phyloP scores from a whole-genome alignment of 305 asterid genomes.

The Fraxinus sp. region DNA sequence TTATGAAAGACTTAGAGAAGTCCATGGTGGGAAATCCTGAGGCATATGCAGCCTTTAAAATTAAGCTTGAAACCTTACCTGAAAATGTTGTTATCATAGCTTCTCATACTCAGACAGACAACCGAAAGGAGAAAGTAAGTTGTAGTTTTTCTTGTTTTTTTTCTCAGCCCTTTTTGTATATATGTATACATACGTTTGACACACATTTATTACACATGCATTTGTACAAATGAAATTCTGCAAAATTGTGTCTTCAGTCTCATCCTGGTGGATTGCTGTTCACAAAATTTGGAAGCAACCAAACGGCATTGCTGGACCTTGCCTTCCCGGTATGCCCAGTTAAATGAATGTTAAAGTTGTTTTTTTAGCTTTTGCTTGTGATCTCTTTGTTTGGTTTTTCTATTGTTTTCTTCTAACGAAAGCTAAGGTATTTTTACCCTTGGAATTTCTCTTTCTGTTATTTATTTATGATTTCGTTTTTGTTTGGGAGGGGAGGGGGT shows the following conservation, averaged over 20 bases:
- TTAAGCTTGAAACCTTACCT: conserved; percentile 41
- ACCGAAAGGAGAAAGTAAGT: conserved; percentile 44
- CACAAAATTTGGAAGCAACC: conserved; percentile 44
- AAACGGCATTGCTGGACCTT: conserved; percentile 48
- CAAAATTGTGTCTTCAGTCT: conserved; percentile 28
- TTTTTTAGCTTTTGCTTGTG: neutral
- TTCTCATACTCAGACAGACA: conserved; percentile 44
- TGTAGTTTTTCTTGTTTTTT: neutral
- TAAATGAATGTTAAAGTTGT: neutral
- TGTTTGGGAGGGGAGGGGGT: neutral
- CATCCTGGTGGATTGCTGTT: conserved; percentile 46
- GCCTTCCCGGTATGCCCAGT: conserved; percentile 42
- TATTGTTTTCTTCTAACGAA: neutral
- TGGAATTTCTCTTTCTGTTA: neutral
- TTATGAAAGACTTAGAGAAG: conserved; percentile 51
- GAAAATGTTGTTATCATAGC: conserved; percentile 45
- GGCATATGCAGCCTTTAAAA: conserved; percentile 38
- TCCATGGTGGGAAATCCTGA: conserved; percentile 40
- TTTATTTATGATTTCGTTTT: neutral
- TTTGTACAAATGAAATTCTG: neutral
- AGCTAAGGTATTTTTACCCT: neutral
- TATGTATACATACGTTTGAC: neutral
- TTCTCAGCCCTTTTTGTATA: neutral
- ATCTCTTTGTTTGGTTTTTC: neutral
- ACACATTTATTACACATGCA: neutral